phyloP scores from a whole-genome alignment of 2,329 filamentous ascomycete species.

The Thermothelomyces thermophilus region DNA sequence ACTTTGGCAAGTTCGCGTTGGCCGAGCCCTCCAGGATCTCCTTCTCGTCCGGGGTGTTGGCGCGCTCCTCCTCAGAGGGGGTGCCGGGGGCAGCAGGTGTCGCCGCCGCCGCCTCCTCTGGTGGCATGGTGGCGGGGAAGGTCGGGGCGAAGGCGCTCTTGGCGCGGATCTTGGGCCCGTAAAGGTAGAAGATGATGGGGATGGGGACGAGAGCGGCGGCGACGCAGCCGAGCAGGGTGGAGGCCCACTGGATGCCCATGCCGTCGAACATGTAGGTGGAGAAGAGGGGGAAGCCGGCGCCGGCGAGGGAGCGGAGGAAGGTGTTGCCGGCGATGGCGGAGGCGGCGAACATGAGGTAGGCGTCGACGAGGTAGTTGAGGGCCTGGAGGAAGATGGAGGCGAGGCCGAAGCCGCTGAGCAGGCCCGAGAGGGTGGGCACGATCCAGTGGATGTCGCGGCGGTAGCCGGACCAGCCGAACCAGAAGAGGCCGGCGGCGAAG shows the following conservation, averaged over 20 bases:
- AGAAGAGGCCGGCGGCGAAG: conserved; percentile 63
- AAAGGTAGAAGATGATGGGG: conserved; percentile 56
- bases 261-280: conserved; percentile 62
- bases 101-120: too few species aligned
- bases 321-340: conserved; percentile 79
- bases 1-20: conserved; percentile 31
- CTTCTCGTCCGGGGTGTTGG: conserved; percentile 25
- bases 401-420: conserved; percentile 67
- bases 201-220: conserved; percentile 54
- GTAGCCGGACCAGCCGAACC: conserved; percentile 70
- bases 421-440: conserved; percentile 53
- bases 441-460: conserved; percentile 54
- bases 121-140: background rate
- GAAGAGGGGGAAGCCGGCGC: conserved; percentile 75
- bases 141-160: conserved; percentile 53
- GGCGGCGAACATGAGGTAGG: conserved; percentile 65
- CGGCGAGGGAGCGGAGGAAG: conserved; percentile 70
- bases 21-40: conserved; percentile 31
- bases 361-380: conserved; percentile 76
- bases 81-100: conserved; percentile 22
- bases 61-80: conserved; percentile 13
- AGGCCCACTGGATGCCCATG: conserved; percentile 56
- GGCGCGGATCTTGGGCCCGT: conserved; percentile 50
- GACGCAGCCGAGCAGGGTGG: conserved; percentile 56
- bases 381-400: conserved; percentile 77